Conservation (phyloP, 2,329 filamentous ascomycete species). For the Calcarisporium arbuscula region DNA sequence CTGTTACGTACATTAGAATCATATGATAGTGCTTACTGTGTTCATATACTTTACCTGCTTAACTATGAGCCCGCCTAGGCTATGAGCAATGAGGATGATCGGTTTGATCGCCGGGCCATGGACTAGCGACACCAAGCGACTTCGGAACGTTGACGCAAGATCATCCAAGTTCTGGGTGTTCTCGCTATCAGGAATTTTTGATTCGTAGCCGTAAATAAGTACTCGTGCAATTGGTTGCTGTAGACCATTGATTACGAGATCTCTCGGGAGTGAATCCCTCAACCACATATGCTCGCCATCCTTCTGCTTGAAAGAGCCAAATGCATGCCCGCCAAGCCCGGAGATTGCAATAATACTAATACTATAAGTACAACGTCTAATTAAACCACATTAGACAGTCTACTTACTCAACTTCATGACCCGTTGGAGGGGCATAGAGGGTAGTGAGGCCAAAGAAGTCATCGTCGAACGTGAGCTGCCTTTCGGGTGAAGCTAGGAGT, state of each 20-base stretch:
- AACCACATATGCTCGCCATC: constrained; percentile 22
- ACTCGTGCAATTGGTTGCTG: constrained; percentile 12
- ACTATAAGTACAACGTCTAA: neutral
- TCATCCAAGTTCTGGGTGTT: constrained; percentile 10
- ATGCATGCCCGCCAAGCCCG: constrained; percentile 21
- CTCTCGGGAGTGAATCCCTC: constrained; percentile 17
- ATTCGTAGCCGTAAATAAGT: constrained; percentile 21
- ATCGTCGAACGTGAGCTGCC: neutral
- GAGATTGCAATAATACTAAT: constrained; percentile 8
- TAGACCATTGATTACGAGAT: constrained; percentile 9
- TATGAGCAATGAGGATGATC: constrained; percentile 9
- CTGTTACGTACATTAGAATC: constrained; percentile 1
- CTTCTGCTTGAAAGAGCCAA: constrained; percentile 22
- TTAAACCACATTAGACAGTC: neutral
- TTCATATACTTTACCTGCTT: constrained; percentile 6
- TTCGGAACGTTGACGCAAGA: neutral
- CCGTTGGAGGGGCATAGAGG: constrained; percentile 1
- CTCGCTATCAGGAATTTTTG: constrained; percentile 11
- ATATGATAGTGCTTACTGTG: neutral
- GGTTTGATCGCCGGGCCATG: neutral
- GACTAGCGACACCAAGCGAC: neutral
- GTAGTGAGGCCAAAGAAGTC: constrained; percentile 6
- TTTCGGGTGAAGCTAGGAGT: no score
- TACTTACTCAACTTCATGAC: constrained; percentile 6
- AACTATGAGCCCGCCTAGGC: constrained; percentile 6